Conservation (phyloP, 192 early-diverging fungal genomes). For the Tieghemiomyces parasiticus region DNA sequence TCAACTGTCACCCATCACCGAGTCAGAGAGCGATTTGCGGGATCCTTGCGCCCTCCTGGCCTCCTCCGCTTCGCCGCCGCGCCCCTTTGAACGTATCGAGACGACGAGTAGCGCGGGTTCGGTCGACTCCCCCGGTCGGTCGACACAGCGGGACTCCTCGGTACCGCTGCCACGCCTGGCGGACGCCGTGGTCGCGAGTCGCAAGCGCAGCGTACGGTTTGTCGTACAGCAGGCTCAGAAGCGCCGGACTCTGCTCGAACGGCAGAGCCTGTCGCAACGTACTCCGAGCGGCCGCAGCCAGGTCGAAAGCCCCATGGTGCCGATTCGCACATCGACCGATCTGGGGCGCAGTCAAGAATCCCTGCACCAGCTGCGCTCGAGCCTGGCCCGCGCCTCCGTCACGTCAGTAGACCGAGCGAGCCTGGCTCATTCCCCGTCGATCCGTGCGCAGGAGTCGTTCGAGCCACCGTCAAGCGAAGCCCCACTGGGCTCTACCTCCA, state of each 20-base stretch:
- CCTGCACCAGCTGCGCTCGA: not conserved
- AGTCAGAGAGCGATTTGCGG: not conserved
- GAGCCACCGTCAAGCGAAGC: not conserved
- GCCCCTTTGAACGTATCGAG: not conserved
- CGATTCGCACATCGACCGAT: not conserved
- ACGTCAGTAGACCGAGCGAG: not conserved
- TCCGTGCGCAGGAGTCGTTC: no score
- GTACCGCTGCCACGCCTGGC: not conserved
- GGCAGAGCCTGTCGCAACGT: not conserved
- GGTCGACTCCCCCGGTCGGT: not conserved
- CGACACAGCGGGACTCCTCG: not conserved
- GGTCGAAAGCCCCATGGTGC: not conserved
- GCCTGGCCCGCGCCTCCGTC: not conserved
- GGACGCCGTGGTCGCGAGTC: not conserved
- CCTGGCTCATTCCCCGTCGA: not conserved
- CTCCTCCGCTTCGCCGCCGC: not conserved
- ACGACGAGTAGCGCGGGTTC: not conserved
- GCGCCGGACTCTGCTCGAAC: conserved; percentile 2
- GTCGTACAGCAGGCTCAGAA: conserved; percentile 6
- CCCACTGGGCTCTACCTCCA: not conserved
- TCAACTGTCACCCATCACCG: not conserved
- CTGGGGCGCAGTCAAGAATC: not conserved
- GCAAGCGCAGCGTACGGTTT: conserved; percentile 2
- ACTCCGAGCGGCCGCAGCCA: not conserved
- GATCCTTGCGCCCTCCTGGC: not conserved